Conservation (phyloP, 176 grass and related monocot species). For the Aechmea fasciata region DNA sequence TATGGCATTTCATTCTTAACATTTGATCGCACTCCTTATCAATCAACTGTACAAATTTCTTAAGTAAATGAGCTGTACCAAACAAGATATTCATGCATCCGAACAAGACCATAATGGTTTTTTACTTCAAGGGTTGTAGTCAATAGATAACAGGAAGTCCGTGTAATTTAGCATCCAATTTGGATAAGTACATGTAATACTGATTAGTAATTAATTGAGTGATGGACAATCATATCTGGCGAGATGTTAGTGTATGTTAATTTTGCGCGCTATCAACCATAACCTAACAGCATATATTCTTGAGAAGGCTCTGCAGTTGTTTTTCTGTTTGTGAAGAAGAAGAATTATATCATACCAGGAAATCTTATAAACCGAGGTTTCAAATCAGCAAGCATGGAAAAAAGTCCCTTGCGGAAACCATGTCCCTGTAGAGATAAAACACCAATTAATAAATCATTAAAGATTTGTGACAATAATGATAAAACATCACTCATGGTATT, state of each 20-base stretch:
- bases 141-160: not conserved
- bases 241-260: not conserved
- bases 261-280: not conserved
- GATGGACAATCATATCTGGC: not conserved
- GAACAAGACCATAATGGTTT: not conserved
- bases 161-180: no score
- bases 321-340: slow-evolving; percentile 2
- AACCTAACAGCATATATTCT: slow-evolving; percentile 13
- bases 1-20: not conserved
- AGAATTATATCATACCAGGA: slow-evolving; percentile 49
- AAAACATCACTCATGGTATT: no score
- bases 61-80: no score
- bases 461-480: not conserved
- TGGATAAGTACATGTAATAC: no score
- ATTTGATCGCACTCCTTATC: not conserved
- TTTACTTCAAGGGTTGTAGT: not conserved
- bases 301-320: not conserved
- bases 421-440: slow-evolving; percentile 44
- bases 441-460: not conserved
- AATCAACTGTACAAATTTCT: not conserved
- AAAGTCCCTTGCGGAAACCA: slow-evolving; percentile 62
- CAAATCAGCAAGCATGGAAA: slow-evolving; percentile 67
- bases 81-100: no score
- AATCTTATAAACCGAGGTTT: slow-evolving; percentile 73
- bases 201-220: not conserved